Evolutionary conservation across 1,284 basidiomycete genomes (phyloP).

Genomic region (Amylostereum areolatum): DNA sequence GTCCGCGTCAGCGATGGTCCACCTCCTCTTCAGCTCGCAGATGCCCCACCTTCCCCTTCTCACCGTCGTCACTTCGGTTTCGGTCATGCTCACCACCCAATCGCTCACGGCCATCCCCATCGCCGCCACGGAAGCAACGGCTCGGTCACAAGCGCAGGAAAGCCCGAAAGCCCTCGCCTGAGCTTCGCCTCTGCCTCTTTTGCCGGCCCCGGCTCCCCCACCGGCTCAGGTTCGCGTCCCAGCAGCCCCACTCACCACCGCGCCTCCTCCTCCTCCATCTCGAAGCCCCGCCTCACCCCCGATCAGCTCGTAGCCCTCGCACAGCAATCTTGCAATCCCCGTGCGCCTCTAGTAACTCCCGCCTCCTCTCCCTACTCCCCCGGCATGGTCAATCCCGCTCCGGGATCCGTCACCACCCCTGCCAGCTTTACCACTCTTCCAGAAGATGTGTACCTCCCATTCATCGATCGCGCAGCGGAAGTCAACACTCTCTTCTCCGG

Average conservation of each 20-base stretch:
- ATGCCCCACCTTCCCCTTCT: conserved; percentile 14
- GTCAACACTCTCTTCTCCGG: conserved; percentile 54
- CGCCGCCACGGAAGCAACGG: conserved; percentile 28
- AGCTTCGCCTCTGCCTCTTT: conserved; percentile 67
- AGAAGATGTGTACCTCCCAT: conserved; percentile 66
- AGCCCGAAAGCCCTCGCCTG: conserved; percentile 32
- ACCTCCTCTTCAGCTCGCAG: conserved; percentile 21
- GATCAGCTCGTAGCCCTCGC: conserved; percentile 67
- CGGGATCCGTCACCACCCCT: conserved; percentile 25
- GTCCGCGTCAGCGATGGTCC: conserved; percentile 49
- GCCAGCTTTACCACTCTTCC: conserved; percentile 67
- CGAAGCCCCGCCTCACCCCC: conserved; percentile 47
- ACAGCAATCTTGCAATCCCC: conserved; percentile 48
- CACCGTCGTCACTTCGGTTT: conserved; percentile 13
- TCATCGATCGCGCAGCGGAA: conserved; percentile 67
- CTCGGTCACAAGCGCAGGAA: conserved; percentile 21
- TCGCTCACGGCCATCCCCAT: conserved; percentile 15
- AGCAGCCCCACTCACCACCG: conserved; percentile 23
- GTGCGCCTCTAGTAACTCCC: conserved; percentile 13
- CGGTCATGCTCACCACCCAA: too few species aligned
- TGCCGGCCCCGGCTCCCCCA: conserved; percentile 22
- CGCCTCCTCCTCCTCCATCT: conserved; percentile 21
- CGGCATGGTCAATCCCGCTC: conserved; percentile 18
- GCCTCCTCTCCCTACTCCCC: conserved; percentile 27
- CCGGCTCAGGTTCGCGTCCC: conserved; percentile 12